A percentile compares a stretch with the other conserved stretches of the same genome.
phyloP scores from a whole-genome alignment of 2,329 filamentous ascomycete species.

The Rutstroemia sp. region DNA sequence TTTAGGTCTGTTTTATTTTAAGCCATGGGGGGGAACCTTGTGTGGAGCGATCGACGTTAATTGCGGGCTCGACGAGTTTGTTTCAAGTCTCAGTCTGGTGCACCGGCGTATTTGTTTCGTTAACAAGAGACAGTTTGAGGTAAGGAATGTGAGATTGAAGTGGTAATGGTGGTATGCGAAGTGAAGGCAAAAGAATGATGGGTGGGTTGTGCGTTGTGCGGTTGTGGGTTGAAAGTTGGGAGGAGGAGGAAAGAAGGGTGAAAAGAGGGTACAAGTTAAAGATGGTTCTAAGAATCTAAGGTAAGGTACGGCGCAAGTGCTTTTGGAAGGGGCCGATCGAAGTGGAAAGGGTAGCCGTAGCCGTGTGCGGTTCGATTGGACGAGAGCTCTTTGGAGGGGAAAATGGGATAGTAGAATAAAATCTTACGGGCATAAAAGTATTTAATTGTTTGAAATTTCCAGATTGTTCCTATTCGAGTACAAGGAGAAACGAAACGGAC shows the following conservation, averaged over 20 bases:
- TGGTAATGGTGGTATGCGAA: neutral
- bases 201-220: neutral
- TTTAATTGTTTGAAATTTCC: too few relatives aligned
- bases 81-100: constrained; percentile 1
- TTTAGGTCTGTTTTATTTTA: neutral
- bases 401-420: neutral
- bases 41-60: neutral
- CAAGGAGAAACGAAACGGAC: too few relatives aligned
- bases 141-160: constrained; percentile 7
- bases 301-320: too few relatives aligned
- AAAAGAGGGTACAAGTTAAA: neutral
- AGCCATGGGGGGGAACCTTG: neutral
- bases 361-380: neutral
- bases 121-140: neutral
- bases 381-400: neutral
- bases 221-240: neutral
- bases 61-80: neutral
- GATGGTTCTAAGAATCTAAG: neutral
- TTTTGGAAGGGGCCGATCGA: neutral
- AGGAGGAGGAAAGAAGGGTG: neutral
- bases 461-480: too few relatives aligned
- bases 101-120: neutral
- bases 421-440: too few relatives aligned
- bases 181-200: neutral
- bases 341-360: neutral